These are phyloP conservation scores for Pythium rhizo-oryzae DNA, from an alignment of 352 stramenopile species.

Conservation along the genomic window DNA sequence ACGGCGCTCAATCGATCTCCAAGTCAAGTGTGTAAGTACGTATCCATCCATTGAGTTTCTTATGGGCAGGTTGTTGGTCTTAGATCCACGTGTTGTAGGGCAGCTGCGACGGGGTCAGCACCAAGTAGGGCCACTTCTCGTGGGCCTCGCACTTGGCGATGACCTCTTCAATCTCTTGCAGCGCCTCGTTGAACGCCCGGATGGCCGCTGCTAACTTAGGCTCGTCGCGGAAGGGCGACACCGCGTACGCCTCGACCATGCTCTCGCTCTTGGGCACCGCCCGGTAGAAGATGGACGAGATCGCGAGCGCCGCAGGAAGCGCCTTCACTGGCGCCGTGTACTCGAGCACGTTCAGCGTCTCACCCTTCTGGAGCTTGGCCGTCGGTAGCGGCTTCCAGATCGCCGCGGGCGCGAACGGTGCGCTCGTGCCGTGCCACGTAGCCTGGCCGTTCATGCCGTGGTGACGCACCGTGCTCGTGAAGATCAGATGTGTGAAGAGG, in stretches of 20 bases:
- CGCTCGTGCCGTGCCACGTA: constrained; percentile 22
- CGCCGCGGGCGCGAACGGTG: constrained; percentile 19
- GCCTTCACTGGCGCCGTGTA: not conserved
- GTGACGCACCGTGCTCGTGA: constrained; percentile 27
- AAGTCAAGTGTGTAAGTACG: no score
- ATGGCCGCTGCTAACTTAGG: not conserved
- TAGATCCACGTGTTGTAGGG: not conserved
- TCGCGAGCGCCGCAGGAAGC: not conserved
- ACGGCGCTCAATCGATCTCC: no score
- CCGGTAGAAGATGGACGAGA: not conserved
- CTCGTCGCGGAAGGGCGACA: not conserved
- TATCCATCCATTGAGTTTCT: no score
- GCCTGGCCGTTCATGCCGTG: constrained; percentile 28
- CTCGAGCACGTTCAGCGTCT: constrained; percentile 12
- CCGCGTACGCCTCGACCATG: not conserved
- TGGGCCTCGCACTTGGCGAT: not conserved
- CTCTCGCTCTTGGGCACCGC: not conserved
- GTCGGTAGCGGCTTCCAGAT: constrained; percentile 24
- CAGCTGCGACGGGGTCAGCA: not conserved
- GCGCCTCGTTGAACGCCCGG: not conserved
- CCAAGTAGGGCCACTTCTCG: not conserved
- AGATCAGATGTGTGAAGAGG: constrained; percentile 24
- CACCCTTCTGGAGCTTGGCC: constrained; percentile 5
- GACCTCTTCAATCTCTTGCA: not conserved
- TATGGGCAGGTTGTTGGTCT: no score